phyloP scores from a whole-genome alignment of 2,329 filamentous ascomycete species.

The Nemania abortiva region DNA sequence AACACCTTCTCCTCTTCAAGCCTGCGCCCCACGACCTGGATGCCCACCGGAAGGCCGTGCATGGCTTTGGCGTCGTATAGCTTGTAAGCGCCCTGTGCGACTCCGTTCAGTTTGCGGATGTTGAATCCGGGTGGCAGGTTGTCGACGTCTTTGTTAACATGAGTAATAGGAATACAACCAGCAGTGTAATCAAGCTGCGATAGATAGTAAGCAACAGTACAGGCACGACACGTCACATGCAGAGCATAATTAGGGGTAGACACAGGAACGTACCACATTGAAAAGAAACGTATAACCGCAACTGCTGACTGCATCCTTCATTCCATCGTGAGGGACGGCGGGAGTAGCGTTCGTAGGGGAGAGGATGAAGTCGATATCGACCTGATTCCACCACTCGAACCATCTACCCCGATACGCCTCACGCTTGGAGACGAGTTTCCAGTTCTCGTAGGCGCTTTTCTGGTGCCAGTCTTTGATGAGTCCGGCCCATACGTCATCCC shows the following conservation, averaged over 20 bases:
- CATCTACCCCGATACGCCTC: constrained; percentile 83
- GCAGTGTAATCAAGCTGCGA: constrained; percentile 83
- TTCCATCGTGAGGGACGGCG: constrained; percentile 86
- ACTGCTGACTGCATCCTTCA: constrained; percentile 85
- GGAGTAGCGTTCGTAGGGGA: constrained; percentile 91
- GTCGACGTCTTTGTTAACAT: constrained; percentile 79
- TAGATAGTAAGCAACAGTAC: constrained; percentile 18
- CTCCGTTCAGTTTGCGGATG: constrained; percentile 76
- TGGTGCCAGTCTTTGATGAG: constrained; percentile 79
- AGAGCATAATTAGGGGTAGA: constrained; percentile 2
- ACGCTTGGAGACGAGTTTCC: constrained; percentile 81
- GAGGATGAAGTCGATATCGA: constrained; percentile 81
- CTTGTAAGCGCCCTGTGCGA: constrained; percentile 86
- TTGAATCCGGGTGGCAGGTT: constrained; percentile 72
- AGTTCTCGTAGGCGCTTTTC: constrained; percentile 82
- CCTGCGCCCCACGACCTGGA: constrained; percentile 84
- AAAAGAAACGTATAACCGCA: constrained; percentile 96
- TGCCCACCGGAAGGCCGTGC: constrained; percentile 87
- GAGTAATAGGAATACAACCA: constrained; percentile 86
- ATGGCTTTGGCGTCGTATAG: constrained; percentile 85
- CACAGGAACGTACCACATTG: constrained; percentile 73
- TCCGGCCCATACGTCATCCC: constrained; percentile 82
- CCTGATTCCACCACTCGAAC: constrained; percentile 86
- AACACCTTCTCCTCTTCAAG: constrained; percentile 91
- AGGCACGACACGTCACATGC: neutral